A percentile compares a stretch with the other conserved stretches of the same genome.
Conservation (phyloP, 2,329 filamentous ascomycete genomes). For the Colletotrichum plurivorum region DNA sequence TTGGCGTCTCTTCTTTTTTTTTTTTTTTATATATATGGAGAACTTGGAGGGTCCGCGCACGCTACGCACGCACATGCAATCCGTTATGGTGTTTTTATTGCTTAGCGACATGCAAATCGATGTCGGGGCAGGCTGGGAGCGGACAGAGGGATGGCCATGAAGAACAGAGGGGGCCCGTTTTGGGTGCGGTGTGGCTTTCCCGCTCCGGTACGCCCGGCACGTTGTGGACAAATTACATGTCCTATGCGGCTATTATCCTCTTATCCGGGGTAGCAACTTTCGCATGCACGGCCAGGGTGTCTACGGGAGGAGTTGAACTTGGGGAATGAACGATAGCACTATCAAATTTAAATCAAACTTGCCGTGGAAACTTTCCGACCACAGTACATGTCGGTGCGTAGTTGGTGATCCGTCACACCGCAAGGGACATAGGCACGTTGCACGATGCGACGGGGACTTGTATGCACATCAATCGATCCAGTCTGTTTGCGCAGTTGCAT, state of each 20-base stretch:
- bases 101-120: constrained; percentile 15
- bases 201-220: constrained; percentile 4
- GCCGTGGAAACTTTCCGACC: no score
- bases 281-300: background rate
- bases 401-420: no score
- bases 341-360: no score
- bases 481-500: no score
- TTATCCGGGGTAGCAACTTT: constrained; percentile 2
- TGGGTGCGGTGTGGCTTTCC: background rate
- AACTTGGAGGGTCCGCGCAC: constrained; percentile 9
- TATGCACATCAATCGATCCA: no score
- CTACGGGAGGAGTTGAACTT: no score
- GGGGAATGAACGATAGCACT: no score
- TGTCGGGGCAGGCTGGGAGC: constrained; percentile 1
- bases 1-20: constrained; percentile 29
- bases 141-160: constrained; percentile 12
- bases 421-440: no score
- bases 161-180: background rate
- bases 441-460: no score
- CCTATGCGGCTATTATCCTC: constrained; percentile 9
- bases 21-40: constrained; percentile 24
- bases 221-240: constrained; percentile 24
- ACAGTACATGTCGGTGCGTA: no score
- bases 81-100: background rate
- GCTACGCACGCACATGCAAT: background rate